Percentiles rank a stretch among this genome's conserved stretches.
These are phyloP conservation scores for Metschnikowia colocasiae DNA, from an alignment of 805 yeast genomes.

Conservation along the genomic window DNA sequence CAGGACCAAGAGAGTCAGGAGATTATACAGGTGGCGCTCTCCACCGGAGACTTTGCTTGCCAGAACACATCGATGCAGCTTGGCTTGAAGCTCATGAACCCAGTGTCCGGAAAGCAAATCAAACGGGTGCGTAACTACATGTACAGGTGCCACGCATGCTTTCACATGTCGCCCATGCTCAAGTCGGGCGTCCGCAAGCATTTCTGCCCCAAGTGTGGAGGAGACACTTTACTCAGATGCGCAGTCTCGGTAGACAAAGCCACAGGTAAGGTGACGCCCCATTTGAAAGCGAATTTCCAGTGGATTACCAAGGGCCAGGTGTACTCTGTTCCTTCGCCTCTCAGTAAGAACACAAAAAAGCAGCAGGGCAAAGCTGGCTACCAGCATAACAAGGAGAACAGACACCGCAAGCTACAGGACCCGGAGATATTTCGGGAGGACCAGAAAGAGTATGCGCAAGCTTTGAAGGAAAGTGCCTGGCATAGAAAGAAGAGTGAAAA, in stretches of 20 bases:
- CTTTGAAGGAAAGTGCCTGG: constrained; percentile 86
- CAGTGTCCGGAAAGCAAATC: constrained; percentile 79
- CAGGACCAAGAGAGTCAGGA: constrained; percentile 31
- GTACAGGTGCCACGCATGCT: constrained; percentile 98
- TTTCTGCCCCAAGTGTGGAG: constrained; percentile 96
- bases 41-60: constrained; percentile 96
- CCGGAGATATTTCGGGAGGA: constrained; percentile 76
- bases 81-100: constrained; percentile 81
- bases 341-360: constrained; percentile 69
- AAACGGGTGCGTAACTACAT: constrained; percentile 83
- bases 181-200: constrained; percentile 73
- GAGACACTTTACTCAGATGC: constrained; percentile 83
- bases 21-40: constrained; percentile 68
- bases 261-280: constrained; percentile 83
- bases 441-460: constrained; percentile 88
- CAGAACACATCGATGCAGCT: constrained; percentile 93
- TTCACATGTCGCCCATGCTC: constrained; percentile 73
- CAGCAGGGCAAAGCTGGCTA: constrained; percentile 74
- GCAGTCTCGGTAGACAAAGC: constrained; percentile 78
- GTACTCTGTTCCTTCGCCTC: constrained; percentile 82
- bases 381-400: constrained; percentile 65
- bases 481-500: constrained; percentile 82
- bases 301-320: constrained; percentile 89
- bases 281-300: constrained; percentile 84
- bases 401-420: constrained; percentile 46